Percentiles rank a stretch among this genome's conserved stretches.
Evolutionary conservation across 139 green algal genomes (phyloP).

Genomic region (Pleodorina starrii): DNA sequence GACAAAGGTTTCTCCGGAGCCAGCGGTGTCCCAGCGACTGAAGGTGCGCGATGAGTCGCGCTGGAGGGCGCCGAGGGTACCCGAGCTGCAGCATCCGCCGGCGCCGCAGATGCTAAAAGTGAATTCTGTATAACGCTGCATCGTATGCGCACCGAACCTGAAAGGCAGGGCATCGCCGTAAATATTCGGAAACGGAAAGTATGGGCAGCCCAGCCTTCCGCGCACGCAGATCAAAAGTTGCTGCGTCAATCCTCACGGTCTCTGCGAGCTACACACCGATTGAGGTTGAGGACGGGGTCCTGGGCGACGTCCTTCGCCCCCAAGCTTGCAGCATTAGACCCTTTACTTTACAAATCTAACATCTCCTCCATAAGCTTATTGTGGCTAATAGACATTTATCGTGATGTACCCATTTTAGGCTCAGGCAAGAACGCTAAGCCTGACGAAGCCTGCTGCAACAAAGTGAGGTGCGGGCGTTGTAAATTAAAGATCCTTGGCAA

Average conservation of each 20-base stretch:
- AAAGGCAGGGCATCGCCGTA: neutral
- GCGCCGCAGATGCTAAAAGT: neutral
- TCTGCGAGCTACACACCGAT: too few species aligned
- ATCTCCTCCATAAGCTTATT: neutral
- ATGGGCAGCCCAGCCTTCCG: too few species aligned
- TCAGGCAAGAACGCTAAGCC: neutral
- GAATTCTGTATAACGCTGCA: neutral
- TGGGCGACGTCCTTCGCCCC: neutral
- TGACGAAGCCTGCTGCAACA: neutral
- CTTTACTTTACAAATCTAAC: neutral
- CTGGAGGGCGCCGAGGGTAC: neutral
- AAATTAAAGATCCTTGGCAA: neutral
- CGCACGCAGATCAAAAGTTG: too few species aligned
- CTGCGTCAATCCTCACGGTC: too few species aligned
- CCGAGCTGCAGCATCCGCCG: neutral
- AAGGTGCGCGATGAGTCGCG: neutral
- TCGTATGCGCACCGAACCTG: neutral
- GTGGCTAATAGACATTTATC: neutral
- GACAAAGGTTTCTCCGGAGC: neutral
- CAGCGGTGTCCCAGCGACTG: neutral
- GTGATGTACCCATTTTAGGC: neutral
- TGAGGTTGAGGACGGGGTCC: neutral
- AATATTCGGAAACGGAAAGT: neutral
- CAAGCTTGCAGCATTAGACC: constrained; percentile 10
- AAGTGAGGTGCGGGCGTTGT: neutral